phyloP scores from a whole-genome alignment of 441 rosid genomes.

The Croton setiger region DNA sequence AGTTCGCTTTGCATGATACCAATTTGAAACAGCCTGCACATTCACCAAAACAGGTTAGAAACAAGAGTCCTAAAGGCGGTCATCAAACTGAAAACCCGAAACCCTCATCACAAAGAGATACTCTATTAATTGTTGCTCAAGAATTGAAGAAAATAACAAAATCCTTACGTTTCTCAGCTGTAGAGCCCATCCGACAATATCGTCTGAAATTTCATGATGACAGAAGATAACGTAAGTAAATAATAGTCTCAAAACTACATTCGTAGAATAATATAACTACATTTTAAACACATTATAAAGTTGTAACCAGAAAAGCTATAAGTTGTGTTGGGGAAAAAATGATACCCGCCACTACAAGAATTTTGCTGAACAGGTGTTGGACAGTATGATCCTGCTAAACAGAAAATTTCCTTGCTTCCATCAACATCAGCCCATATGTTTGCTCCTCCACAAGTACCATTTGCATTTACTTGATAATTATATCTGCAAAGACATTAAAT shows the following conservation, averaged over 20 bases:
- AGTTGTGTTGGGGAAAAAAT: slow-evolving; percentile 14
- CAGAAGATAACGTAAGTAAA: slow-evolving; percentile 1
- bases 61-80: not conserved
- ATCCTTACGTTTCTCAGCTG: slow-evolving; percentile 62
- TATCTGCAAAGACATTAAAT: slow-evolving; percentile 49
- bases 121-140: too few relatives aligned
- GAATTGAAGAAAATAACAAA: slow-evolving; percentile 1
- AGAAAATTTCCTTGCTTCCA: slow-evolving; percentile 63
- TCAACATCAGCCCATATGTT: slow-evolving; percentile 78
- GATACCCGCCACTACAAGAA: slow-evolving; percentile 82
- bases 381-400: slow-evolving; percentile 83
- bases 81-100: not conserved
- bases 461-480: slow-evolving; percentile 59
- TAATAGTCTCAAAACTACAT: not conserved
- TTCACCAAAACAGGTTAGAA: not conserved
- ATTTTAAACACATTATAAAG: not conserved
- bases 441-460: slow-evolving; percentile 94
- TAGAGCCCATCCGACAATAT: slow-evolving; percentile 88
- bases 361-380: slow-evolving; percentile 53
- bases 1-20: slow-evolving; percentile 63
- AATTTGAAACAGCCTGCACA: slow-evolving; percentile 81
- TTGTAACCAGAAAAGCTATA: too few relatives aligned
- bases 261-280: not conserved
- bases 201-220: slow-evolving; percentile 52
- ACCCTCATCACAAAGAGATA: not conserved